phyloP scores from a whole-genome alignment of 306 rosid genomes.

The Dryas drummondii region DNA sequence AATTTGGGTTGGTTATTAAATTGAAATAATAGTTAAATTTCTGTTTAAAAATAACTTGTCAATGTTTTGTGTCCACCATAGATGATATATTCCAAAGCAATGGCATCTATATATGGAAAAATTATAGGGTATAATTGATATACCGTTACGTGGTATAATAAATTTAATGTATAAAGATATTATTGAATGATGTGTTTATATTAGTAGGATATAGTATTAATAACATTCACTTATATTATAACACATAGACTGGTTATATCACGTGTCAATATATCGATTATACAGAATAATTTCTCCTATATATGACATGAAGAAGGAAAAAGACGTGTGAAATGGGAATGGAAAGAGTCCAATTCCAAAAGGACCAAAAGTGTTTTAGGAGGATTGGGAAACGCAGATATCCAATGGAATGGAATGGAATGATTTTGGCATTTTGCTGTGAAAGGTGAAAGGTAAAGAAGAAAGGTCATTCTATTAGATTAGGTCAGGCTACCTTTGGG shows the following conservation, averaged over 20 bases:
- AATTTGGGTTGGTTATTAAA: background rate
- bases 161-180: no score
- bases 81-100: background rate
- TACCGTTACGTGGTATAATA: no score
- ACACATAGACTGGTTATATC: no score
- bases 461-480: background rate
- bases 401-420: background rate
- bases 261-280: no score
- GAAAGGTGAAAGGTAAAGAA: conserved; percentile 1
- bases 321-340: background rate
- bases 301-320: background rate
- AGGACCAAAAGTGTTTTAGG: background rate
- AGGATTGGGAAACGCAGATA: background rate
- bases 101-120: background rate
- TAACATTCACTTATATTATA: no score
- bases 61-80: background rate
- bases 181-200: no score
- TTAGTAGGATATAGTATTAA: no score
- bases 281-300: no score
- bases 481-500: background rate
- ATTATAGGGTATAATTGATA: no score
- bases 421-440: background rate
- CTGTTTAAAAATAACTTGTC: background rate
- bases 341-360: background rate
- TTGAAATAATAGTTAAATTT: background rate